A percentile compares a stretch with the other conserved stretches of the same genome.
Evolutionary conservation across 768 basidiomycete genomes (phyloP).

Genomic region (Mycena galopus): DNA sequence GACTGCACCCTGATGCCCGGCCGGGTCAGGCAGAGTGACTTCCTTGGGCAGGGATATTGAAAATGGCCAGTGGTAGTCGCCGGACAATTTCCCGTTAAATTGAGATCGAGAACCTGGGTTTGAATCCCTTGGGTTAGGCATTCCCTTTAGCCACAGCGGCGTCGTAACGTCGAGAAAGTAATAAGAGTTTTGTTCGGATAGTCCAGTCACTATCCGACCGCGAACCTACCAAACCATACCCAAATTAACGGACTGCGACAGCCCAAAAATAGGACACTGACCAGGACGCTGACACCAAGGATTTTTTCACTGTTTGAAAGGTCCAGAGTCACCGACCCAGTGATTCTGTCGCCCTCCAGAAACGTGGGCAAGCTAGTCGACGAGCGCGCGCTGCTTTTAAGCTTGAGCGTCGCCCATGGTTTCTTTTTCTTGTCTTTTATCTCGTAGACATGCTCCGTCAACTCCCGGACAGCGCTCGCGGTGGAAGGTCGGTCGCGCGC

Average conservation of each 20-base stretch:
- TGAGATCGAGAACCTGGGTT: constrained; percentile 11
- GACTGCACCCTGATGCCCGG: constrained; percentile 19
- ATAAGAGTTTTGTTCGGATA: neutral
- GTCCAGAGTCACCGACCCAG: constrained; percentile 33
- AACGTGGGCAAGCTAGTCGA: constrained; percentile 42
- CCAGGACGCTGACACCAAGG: constrained; percentile 54
- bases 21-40: constrained; percentile 36
- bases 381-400: constrained; percentile 53
- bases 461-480: constrained; percentile 21
- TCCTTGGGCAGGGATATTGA: constrained; percentile 54
- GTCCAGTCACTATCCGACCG: constrained; percentile 30
- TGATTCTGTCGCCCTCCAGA: constrained; percentile 39
- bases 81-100: constrained; percentile 50
- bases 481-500: constrained; percentile 29
- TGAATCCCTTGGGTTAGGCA: constrained; percentile 20
- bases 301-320: constrained; percentile 48
- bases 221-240: constrained; percentile 26
- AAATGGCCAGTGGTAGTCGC: constrained; percentile 56
- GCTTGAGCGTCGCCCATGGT: constrained; percentile 54
- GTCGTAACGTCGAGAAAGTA: constrained; percentile 33
- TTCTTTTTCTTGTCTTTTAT: constrained; percentile 35
- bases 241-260: too few species aligned
- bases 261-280: constrained; percentile 37
- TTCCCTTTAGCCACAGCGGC: constrained; percentile 35
- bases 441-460: constrained; percentile 34